A percentile compares a stretch with the other conserved stretches of the same genome.
phyloP scores from a whole-genome alignment of 257 asterid species.

The Scutellaria minor region DNA sequence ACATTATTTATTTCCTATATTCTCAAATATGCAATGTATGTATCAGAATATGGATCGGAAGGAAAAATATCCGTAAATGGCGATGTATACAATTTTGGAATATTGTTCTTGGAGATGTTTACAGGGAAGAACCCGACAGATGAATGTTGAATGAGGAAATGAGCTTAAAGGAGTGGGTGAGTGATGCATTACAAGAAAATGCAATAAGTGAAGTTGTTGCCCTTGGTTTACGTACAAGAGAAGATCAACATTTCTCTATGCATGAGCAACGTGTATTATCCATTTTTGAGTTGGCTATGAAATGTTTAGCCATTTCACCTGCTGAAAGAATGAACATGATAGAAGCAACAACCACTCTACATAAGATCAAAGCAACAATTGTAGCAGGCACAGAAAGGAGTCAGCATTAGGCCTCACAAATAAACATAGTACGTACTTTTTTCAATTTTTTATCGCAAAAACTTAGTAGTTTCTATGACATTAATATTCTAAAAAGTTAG shows the following conservation, averaged over 20 bases:
- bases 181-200: slow-evolving; percentile 31
- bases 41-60: slow-evolving; percentile 43
- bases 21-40: not conserved
- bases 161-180: slow-evolving; percentile 21
- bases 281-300: slow-evolving; percentile 41
- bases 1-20: not conserved
- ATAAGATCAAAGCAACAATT: slow-evolving; percentile 32
- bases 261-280: slow-evolving; percentile 29
- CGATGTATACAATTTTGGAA: too few relatives aligned
- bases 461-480: not conserved
- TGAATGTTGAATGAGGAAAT: too few relatives aligned
- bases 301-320: slow-evolving; percentile 31
- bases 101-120: too few relatives aligned
- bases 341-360: slow-evolving; percentile 17
- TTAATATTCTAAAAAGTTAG: not conserved
- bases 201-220: slow-evolving; percentile 18
- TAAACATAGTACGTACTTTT: not conserved
- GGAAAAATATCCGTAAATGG: slow-evolving; percentile 42
- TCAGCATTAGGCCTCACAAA: not conserved
- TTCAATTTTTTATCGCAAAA: not conserved
- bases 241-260: slow-evolving; percentile 10
- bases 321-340: slow-evolving; percentile 34
- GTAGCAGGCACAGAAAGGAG: not conserved
- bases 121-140: too few relatives aligned
- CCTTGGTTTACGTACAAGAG: slow-evolving; percentile 22